Conservation (phyloP, 1,284 basidiomycete genomes). For the Pseudozyma pruni region DNA sequence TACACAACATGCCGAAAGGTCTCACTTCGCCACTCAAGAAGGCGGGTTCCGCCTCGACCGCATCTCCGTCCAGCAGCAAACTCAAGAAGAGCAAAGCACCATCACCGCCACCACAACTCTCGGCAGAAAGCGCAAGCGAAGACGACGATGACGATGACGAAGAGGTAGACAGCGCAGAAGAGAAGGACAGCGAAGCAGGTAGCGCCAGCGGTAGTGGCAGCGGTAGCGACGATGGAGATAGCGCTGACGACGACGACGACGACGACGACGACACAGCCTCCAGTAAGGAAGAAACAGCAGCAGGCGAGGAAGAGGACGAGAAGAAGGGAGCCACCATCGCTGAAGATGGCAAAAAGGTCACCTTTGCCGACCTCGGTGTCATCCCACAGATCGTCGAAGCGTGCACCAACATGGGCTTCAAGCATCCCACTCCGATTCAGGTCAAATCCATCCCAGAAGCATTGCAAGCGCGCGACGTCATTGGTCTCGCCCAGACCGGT, state of each 20-base stretch:
- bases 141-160: constrained; percentile 11
- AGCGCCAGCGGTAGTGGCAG: constrained; percentile 7
- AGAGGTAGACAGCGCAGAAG: constrained; percentile 8
- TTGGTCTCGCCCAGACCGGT: constrained; percentile 96
- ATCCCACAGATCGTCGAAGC: constrained; percentile 89
- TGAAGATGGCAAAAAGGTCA: constrained; percentile 46
- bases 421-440: constrained; percentile 91
- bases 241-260: constrained; percentile 2
- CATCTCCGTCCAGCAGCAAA: constrained; percentile 15
- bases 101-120: constrained; percentile 8
- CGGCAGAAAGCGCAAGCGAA: constrained; percentile 3
- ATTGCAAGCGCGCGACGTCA: constrained; percentile 90
- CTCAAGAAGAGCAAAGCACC: constrained; percentile 15
- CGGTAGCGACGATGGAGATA: constrained; percentile 2
- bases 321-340: constrained; percentile 29
- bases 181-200: constrained; percentile 3
- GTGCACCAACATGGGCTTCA: constrained; percentile 84
- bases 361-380: constrained; percentile 78
- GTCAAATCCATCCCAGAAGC: constrained; percentile 88
- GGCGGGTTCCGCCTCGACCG: constrained; percentile 5
- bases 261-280: constrained; percentile 3
- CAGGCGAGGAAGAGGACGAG: constrained; percentile 22
- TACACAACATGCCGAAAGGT: constrained; percentile 18
- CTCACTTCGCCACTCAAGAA: constrained; percentile 15
- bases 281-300: background rate